phyloP scores from a whole-genome alignment of 140 eudicot species.

The Flaveria floridana region DNA sequence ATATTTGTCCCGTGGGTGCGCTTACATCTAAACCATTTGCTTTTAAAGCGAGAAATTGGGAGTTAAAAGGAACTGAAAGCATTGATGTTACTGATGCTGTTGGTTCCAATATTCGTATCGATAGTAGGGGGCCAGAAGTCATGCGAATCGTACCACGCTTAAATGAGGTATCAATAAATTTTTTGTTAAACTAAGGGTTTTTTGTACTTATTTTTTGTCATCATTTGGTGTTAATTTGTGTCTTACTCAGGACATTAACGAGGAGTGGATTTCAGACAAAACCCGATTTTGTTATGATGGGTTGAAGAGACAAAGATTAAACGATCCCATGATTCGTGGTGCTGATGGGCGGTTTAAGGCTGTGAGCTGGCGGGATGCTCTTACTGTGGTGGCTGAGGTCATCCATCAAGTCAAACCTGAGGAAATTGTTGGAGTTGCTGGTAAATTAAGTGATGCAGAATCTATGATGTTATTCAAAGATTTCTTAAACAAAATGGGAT shows the following conservation, averaged over 20 bases:
- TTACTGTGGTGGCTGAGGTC: conserved; percentile 90
- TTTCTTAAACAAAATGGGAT: conserved; percentile 84
- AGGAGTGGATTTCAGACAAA: conserved; percentile 98
- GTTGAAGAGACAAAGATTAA: conserved; percentile 89
- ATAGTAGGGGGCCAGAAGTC: conserved; percentile 98
- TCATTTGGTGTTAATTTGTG: not conserved
- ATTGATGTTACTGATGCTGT: conserved; percentile 96
- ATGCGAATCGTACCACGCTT: conserved; percentile 88
- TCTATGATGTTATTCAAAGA: conserved; percentile 92
- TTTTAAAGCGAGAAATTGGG: conserved; percentile 98
- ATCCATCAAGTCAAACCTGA: conserved; percentile 72
- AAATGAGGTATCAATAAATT: conserved; percentile 59
- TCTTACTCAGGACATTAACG: conserved; percentile 76
- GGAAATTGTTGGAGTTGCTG: conserved; percentile 95
- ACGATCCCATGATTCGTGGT: conserved; percentile 95
- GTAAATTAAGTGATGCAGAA: conserved; percentile 93
- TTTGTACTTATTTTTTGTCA: not conserved
- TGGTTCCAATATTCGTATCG: conserved; percentile 91
- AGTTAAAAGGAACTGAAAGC: conserved; percentile 93
- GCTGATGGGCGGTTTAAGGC: conserved; percentile 85
- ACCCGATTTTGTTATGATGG: conserved; percentile 96
- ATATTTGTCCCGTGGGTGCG: conserved; percentile 98
- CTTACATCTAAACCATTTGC: conserved; percentile 94
- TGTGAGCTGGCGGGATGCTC: conserved; percentile 97
- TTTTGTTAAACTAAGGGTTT: not conserved